Percentiles rank a stretch among this genome's conserved stretches.
These are phyloP conservation scores for Tetracentron sinense DNA, from an alignment of 164 flowering plant species.

Conservation along the genomic window DNA sequence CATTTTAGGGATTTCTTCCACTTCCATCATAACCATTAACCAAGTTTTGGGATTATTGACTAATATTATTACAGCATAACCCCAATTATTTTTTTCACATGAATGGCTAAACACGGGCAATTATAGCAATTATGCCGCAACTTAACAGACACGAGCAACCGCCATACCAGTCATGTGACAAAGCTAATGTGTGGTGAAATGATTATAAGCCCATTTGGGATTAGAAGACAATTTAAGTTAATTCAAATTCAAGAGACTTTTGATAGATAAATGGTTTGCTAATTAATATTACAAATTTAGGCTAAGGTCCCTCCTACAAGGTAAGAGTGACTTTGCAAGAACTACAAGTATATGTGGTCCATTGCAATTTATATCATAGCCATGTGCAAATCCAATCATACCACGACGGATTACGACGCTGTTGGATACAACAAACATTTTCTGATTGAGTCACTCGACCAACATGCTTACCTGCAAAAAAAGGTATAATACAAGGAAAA, in stretches of 20 bases:
- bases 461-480: neutral
- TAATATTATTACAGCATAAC: neutral
- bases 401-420: neutral
- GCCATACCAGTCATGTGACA: neutral
- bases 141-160: neutral
- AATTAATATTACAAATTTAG: too few species aligned
- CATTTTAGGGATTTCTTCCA: neutral
- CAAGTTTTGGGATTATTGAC: neutral
- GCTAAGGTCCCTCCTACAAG: too few species aligned
- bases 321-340: too few species aligned
- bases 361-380: neutral
- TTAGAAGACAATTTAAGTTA: neutral
- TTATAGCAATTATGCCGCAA: neutral
- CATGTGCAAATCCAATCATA: constrained; percentile 3
- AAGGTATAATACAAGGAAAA: too few species aligned
- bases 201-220: neutral
- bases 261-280: too few species aligned
- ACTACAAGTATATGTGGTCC: neutral
- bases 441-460: neutral
- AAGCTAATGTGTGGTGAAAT: neutral
- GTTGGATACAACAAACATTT: neutral
- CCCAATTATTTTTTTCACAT: too few species aligned
- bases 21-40: neutral
- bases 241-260: too few species aligned
- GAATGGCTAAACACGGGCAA: neutral